These are phyloP conservation scores for Theobroma grandiflorum DNA, from an alignment of 441 rosid species.

Conservation along the genomic window DNA sequence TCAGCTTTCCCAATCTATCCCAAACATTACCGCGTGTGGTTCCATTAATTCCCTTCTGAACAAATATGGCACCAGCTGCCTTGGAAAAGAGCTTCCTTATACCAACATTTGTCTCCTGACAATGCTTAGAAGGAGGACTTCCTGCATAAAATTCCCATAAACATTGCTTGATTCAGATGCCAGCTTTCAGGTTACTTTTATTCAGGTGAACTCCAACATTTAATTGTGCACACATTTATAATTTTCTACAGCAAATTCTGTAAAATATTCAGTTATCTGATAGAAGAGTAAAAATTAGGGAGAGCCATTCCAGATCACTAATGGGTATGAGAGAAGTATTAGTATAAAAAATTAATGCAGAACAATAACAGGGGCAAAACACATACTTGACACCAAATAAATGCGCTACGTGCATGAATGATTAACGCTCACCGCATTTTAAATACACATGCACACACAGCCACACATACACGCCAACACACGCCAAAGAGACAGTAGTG, in stretches of 20 bases:
- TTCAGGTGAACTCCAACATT: not conserved
- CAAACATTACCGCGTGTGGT: constrained; percentile 1
- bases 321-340: not conserved
- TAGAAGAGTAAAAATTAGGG: not conserved
- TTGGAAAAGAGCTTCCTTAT: not conserved
- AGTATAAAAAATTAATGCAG: not conserved
- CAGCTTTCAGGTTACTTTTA: not conserved
- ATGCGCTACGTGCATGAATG: not conserved
- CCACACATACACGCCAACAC: not conserved
- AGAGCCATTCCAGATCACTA: not conserved
- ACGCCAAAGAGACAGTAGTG: not conserved
- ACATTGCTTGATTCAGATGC: not conserved
- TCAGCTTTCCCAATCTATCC: constrained; percentile 21
- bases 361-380: not conserved
- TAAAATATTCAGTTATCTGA: not conserved
- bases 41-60: not conserved
- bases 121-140: not conserved
- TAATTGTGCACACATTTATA: not conserved
- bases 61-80: constrained; percentile 19
- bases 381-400: not conserved
- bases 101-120: constrained; percentile 17
- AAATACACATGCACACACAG: not conserved
- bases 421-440: not conserved
- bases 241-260: not conserved
- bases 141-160: not conserved